phyloP scores from a whole-genome alignment of 2,329 filamentous ascomycete species.

The Botrytis medusae region DNA sequence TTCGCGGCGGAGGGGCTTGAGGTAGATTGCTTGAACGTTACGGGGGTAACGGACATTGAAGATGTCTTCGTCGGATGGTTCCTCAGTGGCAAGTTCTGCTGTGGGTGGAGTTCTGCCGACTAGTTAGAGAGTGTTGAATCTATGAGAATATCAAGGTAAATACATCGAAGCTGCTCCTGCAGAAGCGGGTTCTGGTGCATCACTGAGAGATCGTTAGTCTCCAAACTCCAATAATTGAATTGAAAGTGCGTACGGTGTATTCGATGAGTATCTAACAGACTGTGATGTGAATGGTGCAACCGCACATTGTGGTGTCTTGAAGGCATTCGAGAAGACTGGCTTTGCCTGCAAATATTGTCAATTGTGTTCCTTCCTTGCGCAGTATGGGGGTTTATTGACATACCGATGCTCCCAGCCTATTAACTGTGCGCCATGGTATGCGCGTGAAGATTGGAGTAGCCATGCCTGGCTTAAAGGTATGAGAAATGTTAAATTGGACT shows the following conservation, averaged over 20 bases:
- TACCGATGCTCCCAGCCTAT: conserved; percentile 24
- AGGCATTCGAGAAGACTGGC: conserved; percentile 19
- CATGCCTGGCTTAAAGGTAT: conserved; percentile 27
- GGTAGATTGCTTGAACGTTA: conserved; percentile 80
- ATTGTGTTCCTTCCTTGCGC: background rate
- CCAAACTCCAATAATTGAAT: too few relatives aligned
- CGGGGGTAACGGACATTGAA: conserved; percentile 64
- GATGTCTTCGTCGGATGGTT: conserved; percentile 1
- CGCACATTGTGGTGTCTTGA: conserved; percentile 15
- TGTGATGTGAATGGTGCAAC: conserved; percentile 6
- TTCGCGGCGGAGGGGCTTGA: conserved; percentile 76
- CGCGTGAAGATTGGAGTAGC: conserved; percentile 32
- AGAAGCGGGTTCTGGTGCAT: conserved; percentile 3
- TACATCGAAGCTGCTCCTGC: conserved; percentile 9
- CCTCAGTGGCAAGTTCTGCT: background rate
- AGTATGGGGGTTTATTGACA: background rate
- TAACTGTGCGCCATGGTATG: conserved; percentile 32
- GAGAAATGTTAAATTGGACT: conserved; percentile 6
- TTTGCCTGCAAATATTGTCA: conserved; percentile 27
- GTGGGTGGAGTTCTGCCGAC: conserved; percentile 17
- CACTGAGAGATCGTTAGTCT: background rate
- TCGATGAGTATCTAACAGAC: conserved; percentile 8
- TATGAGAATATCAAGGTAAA: background rate
- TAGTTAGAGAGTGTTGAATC: conserved; percentile 7
- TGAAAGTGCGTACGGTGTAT: background rate